phyloP scores from a whole-genome alignment of 352 stramenopile genomes.

The Pythium angustatum region DNA sequence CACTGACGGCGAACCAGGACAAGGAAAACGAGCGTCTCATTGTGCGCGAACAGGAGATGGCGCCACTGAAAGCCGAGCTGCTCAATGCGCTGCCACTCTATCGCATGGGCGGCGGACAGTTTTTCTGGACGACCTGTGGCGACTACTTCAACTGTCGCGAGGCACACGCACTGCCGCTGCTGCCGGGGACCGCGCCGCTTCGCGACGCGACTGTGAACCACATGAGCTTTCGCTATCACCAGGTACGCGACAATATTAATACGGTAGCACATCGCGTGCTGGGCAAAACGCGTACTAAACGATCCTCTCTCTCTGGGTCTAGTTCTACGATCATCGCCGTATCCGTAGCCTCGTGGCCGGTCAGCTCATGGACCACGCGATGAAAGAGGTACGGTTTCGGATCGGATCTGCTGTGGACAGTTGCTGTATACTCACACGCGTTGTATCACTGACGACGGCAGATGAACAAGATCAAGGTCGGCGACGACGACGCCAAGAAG shows the following conservation, averaged over 20 bases:
- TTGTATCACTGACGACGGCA: background rate
- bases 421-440: background rate
- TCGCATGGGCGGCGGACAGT: constrained; percentile 33
- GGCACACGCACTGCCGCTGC: constrained; percentile 46
- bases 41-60: constrained; percentile 55
- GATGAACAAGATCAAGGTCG: constrained; percentile 25
- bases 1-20: constrained; percentile 54
- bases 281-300: too few relatives aligned
- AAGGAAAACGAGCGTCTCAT: constrained; percentile 50
- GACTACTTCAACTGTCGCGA: constrained; percentile 82
- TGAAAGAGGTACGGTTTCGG: constrained; percentile 35
- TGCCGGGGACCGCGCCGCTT: constrained; percentile 55
- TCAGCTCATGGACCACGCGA: constrained; percentile 58
- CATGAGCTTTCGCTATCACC: constrained; percentile 73
- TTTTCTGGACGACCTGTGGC: constrained; percentile 66
- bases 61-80: constrained; percentile 53
- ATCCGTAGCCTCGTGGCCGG: constrained; percentile 71
- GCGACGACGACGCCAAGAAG: constrained; percentile 44
- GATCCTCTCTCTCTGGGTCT: too few relatives aligned
- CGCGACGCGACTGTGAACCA: constrained; percentile 43
- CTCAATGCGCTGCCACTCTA: constrained; percentile 56
- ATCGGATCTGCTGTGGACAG: background rate
- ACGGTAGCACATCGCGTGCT: too few relatives aligned
- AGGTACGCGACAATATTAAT: too few relatives aligned
- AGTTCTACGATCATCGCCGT: constrained; percentile 76